Conservation (phyloP, 2,329 filamentous ascomycete species). For the Pseudocercospora fuligena region DNA sequence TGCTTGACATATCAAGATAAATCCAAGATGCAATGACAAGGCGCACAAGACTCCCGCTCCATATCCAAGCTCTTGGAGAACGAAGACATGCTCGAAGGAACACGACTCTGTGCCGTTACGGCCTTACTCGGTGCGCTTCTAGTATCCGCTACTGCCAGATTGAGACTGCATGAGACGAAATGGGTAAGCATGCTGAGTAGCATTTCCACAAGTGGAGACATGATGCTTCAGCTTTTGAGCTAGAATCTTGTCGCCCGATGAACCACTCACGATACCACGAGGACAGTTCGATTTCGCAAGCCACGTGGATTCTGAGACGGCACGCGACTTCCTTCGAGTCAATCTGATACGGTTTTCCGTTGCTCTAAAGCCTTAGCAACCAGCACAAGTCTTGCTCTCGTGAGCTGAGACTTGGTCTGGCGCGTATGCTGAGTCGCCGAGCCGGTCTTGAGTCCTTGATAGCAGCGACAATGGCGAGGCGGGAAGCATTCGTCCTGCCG, state of each 20-base stretch:
- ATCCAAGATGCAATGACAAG: neutral
- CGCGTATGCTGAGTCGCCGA: neutral
- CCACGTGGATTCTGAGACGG: constrained; percentile 4
- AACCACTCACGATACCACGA: neutral
- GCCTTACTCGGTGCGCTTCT: neutral
- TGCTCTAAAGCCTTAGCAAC: neutral
- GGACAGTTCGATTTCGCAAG: neutral
- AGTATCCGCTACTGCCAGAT: neutral
- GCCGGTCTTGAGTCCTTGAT: neutral
- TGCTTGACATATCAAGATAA: neutral
- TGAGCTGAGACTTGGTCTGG: neutral
- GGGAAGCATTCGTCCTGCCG: neutral
- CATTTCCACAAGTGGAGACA: neutral
- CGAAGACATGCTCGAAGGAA: neutral
- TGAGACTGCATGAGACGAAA: neutral
- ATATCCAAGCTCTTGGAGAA: neutral
- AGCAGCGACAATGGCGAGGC: neutral
- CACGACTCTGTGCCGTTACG: neutral
- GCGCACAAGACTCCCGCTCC: neutral
- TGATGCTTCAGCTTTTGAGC: neutral
- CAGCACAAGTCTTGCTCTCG: neutral
- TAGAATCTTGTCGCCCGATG: neutral
- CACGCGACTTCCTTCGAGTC: constrained; percentile 2
- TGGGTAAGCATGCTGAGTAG: neutral
- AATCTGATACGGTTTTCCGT: neutral